These are phyloP conservation scores for Phytophthora cryptogea DNA, from an alignment of 352 stramenopile species.

Conservation along the genomic window DNA sequence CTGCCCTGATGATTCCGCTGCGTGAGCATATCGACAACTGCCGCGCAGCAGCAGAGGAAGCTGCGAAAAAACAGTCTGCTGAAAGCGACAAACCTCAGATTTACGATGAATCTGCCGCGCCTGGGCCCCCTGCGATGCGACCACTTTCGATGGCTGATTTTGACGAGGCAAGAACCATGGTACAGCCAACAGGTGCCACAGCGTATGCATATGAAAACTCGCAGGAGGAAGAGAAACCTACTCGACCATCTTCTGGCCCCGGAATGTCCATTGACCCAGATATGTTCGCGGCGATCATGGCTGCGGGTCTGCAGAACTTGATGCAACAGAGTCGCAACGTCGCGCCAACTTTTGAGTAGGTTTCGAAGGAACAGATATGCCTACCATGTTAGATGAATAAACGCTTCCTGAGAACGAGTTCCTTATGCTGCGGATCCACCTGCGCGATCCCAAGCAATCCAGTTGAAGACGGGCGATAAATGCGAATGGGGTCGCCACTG, in stretches of 20 bases:
- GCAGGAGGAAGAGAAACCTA: constrained; percentile 40
- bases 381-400: constrained; percentile 58
- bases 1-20: constrained; percentile 87
- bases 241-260: constrained; percentile 23
- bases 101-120: constrained; percentile 36
- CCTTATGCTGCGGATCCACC: constrained; percentile 41
- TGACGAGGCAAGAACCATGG: constrained; percentile 84
- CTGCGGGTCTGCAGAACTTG: constrained; percentile 80
- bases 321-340: constrained; percentile 61
- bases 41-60: constrained; percentile 40
- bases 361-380: constrained; percentile 22
- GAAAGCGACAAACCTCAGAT: constrained; percentile 36
- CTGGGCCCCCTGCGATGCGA: constrained; percentile 51
- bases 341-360: constrained; percentile 34
- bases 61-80: constrained; percentile 31
- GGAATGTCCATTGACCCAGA: constrained; percentile 74
- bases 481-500: constrained; percentile 49
- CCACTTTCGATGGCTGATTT: constrained; percentile 83
- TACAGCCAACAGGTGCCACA: constrained; percentile 79
- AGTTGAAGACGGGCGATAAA: constrained; percentile 46
- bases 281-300: constrained; percentile 84
- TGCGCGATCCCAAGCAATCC: constrained; percentile 64
- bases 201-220: constrained; percentile 83
- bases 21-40: constrained; percentile 82
- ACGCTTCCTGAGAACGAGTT: constrained; percentile 65